These are phyloP conservation scores for Sphaerobolus stellatus DNA, from an alignment of 1,284 basidiomycete genomes.

Conservation along the genomic window DNA sequence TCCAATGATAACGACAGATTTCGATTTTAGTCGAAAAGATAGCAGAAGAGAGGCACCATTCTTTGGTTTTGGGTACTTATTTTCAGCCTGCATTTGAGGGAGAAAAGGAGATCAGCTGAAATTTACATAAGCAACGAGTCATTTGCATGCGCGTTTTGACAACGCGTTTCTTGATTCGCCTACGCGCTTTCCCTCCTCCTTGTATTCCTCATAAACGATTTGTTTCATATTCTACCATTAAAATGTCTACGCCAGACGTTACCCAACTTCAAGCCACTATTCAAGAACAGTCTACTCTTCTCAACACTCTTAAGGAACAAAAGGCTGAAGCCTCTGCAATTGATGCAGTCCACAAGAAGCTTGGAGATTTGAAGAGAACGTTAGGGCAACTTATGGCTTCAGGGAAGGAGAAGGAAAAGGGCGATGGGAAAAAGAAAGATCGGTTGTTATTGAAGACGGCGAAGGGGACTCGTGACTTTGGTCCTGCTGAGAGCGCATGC, in stretches of 20 bases:
- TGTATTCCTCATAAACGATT: not conserved
- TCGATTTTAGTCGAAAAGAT: slow-evolving; percentile 62
- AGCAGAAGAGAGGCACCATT: slow-evolving; percentile 76
- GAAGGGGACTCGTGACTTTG: slow-evolving; percentile 95
- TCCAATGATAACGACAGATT: slow-evolving; percentile 71
- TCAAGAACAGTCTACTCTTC: slow-evolving; percentile 48
- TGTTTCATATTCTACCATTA: not conserved
- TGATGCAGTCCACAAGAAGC: slow-evolving; percentile 66
- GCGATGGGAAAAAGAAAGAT: slow-evolving; percentile 57
- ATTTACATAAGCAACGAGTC: slow-evolving; percentile 3
- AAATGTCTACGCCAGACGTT: slow-evolving; percentile 4
- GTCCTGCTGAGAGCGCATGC: slow-evolving; percentile 91
- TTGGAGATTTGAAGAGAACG: slow-evolving; percentile 66
- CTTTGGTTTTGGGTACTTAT: slow-evolving; percentile 29
- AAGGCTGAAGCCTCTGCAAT: slow-evolving; percentile 48
- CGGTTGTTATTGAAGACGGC: slow-evolving; percentile 76
- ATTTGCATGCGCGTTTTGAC: slow-evolving; percentile 12
- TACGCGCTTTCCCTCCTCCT: not conserved
- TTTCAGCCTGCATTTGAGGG: not conserved
- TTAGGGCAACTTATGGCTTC: slow-evolving; percentile 43
- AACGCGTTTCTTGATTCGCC: slow-evolving; percentile 4
- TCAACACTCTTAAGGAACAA: slow-evolving; percentile 60
- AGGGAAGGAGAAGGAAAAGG: slow-evolving; percentile 31
- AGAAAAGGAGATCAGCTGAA: not conserved
- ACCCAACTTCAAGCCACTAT: slow-evolving; percentile 52